phyloP scores from a whole-genome alignment of 148 eudicot species.

The Diospyros kaki region DNA sequence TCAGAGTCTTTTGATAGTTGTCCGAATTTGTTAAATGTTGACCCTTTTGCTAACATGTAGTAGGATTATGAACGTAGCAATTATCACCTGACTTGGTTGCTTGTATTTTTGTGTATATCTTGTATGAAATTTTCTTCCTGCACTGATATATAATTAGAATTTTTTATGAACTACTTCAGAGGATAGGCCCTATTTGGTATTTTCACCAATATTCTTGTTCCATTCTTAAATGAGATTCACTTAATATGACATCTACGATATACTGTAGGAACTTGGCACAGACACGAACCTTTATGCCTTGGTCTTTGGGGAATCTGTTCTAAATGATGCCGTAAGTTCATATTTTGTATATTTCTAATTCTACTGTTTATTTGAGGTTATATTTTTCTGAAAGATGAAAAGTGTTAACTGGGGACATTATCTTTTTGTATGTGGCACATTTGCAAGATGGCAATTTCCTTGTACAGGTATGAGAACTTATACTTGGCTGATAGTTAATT shows the following conservation, averaged over 20 bases:
- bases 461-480: constrained; percentile 69
- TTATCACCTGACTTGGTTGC: background rate
- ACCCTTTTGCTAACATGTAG: background rate
- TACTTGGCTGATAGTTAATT: background rate
- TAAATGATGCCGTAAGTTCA: constrained; percentile 92
- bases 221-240: constrained; percentile 6
- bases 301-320: constrained; percentile 98
- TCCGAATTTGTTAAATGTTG: background rate
- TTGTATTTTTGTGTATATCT: background rate
- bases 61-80: background rate
- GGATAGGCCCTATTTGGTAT: constrained; percentile 1
- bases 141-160: background rate
- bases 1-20: background rate
- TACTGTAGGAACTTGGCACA: constrained; percentile 87
- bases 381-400: constrained; percentile 16
- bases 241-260: background rate
- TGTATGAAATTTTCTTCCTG: background rate
- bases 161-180: background rate
- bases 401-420: constrained; percentile 9
- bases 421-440: constrained; percentile 17
- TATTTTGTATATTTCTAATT: background rate
- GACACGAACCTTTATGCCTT: constrained; percentile 93
- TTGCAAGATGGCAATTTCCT: constrained; percentile 94
- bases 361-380: constrained; percentile 1
- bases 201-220: background rate